phyloP scores from a whole-genome alignment of 208 protist genomes.

The Kentomonas sorsogonicus region DNA sequence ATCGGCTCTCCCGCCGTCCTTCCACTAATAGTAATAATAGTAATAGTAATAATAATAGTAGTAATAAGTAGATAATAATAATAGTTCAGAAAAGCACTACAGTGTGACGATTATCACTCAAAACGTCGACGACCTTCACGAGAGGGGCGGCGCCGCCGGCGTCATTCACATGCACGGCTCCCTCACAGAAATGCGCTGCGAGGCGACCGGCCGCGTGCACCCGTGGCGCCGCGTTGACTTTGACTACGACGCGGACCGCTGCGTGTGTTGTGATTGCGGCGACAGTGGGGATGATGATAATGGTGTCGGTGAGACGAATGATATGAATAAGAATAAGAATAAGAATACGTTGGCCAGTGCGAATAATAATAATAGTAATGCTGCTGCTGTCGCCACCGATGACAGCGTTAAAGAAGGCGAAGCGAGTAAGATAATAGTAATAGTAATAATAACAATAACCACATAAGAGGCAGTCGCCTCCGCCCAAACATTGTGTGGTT shows the following conservation, averaged over 20 bases:
- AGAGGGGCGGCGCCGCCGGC: constrained; percentile 44
- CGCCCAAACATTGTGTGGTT: constrained; percentile 85
- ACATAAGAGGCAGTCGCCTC: too few species aligned
- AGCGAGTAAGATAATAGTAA: too few species aligned
- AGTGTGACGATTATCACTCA: constrained; percentile 60
- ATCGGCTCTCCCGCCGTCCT: background rate
- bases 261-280: constrained; percentile 32
- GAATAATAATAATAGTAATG: too few species aligned
- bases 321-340: too few species aligned
- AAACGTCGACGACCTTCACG: constrained; percentile 78
- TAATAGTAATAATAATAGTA: constrained; percentile 7
- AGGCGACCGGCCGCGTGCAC: constrained; percentile 26
- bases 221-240: constrained; percentile 18
- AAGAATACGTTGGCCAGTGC: too few species aligned
- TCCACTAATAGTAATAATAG: background rate
- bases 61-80: constrained; percentile 2
- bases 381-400: too few species aligned
- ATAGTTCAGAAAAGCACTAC: too few species aligned
- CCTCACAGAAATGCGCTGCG: constrained; percentile 63
- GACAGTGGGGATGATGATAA: too few species aligned
- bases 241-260: constrained; percentile 24
- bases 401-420: too few species aligned
- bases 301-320: too few species aligned
- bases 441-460: too few species aligned
- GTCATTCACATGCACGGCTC: constrained; percentile 86